Evolutionary conservation across 148 eudicot species (phyloP).

Genomic region (Amaranthus cruentus): DNA sequence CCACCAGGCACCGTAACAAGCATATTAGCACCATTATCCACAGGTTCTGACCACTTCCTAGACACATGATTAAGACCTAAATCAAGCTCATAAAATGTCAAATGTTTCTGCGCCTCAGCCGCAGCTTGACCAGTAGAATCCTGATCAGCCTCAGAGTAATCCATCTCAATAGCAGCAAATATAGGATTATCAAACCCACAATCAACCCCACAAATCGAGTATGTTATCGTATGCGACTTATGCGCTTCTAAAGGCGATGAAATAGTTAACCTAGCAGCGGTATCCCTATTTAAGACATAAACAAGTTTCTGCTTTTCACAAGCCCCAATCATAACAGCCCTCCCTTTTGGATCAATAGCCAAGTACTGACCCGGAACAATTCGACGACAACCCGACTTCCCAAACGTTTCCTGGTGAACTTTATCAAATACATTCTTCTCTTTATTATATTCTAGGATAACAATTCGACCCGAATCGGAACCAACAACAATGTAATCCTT

Average conservation of each 20-base stretch:
- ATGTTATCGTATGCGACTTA: constrained; percentile 74
- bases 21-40: constrained; percentile 96
- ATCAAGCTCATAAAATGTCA: constrained; percentile 96
- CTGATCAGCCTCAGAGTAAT: constrained; percentile 89
- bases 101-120: constrained; percentile 75
- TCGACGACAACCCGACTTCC: constrained; percentile 85
- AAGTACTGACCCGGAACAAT: constrained; percentile 93
- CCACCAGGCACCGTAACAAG: constrained; percentile 97
- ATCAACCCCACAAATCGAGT: constrained; percentile 83
- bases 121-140: constrained; percentile 90
- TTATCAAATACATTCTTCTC: constrained; percentile 72
- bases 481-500: constrained; percentile 92
- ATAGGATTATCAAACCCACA: constrained; percentile 97
- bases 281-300: constrained; percentile 90
- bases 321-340: constrained; percentile 96
- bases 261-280: constrained; percentile 80
- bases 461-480: constrained; percentile 88
- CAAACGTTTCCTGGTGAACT: constrained; percentile 88
- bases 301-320: constrained; percentile 96
- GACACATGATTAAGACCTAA: constrained; percentile 96
- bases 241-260: constrained; percentile 96
- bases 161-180: constrained; percentile 95
- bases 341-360: constrained; percentile 85
- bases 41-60: constrained; percentile 94
- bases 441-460: constrained; percentile 76